phyloP scores from a whole-genome alignment of 176 grass and related monocot species.

The Musa beccarii region DNA sequence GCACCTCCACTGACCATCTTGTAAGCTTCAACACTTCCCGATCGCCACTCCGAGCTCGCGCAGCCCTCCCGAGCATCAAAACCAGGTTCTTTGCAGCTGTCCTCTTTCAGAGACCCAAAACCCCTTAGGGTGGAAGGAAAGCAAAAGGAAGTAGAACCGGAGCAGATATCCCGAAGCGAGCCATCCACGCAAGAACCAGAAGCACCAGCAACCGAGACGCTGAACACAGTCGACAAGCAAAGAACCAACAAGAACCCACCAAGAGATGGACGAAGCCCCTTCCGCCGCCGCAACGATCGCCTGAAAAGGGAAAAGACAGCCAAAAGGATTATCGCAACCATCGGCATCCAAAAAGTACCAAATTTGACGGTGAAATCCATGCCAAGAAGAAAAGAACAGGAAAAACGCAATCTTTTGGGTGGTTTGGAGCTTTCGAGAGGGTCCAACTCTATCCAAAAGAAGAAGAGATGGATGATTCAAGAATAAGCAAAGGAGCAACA shows the following conservation, averaged over 20 bases:
- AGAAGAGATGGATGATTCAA: background rate
- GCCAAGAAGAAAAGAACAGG: background rate
- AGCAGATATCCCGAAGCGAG: conserved; percentile 37
- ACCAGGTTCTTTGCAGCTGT: conserved; percentile 25
- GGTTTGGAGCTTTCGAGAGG: background rate
- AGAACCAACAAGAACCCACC: background rate
- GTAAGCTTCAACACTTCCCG: conserved; percentile 30
- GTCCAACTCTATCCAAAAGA: background rate
- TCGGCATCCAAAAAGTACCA: background rate
- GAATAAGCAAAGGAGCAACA: background rate
- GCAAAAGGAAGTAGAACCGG: conserved; percentile 47
- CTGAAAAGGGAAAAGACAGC: background rate
- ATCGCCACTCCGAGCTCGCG: conserved; percentile 3
- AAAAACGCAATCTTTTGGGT: background rate
- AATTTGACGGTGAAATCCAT: background rate
- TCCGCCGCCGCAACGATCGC: background rate
- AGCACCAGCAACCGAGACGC: background rate
- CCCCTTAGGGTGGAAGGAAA: conserved; percentile 33
- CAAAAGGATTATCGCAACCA: background rate
- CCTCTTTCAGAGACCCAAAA: conserved; percentile 26
- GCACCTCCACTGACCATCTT: conserved; percentile 36
- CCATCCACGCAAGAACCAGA: background rate
- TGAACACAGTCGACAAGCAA: background rate
- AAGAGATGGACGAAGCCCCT: background rate
- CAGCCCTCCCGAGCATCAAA: conserved; percentile 20